Evolutionary conservation across 2,329 filamentous ascomycete genomes (phyloP).

Genomic region (Sporothrix schenckii): DNA sequence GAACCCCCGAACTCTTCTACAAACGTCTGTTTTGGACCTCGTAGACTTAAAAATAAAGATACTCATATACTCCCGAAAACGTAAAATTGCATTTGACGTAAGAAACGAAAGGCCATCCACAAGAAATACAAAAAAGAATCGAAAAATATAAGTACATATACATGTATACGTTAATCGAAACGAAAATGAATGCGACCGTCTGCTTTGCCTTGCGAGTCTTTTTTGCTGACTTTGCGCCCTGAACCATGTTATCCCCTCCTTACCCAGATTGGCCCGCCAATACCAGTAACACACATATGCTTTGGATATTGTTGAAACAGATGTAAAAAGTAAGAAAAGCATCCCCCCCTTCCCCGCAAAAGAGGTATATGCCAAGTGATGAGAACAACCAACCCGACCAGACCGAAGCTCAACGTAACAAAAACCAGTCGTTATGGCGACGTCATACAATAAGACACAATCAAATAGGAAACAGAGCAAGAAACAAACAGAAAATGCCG

Average conservation of each 20-base stretch:
- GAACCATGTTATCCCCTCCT: background rate
- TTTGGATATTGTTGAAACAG: conserved; percentile 20
- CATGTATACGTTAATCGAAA: no score
- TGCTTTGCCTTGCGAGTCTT: background rate
- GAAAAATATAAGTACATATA: background rate
- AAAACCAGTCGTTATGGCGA: conserved; percentile 1
- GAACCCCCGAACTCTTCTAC: no score
- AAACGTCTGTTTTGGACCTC: no score
- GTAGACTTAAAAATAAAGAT: no score
- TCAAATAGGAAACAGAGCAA: background rate
- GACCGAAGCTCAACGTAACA: background rate
- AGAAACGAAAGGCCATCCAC: background rate
- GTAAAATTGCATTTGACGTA: background rate
- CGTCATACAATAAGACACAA: conserved; percentile 17
- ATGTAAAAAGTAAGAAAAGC: background rate
- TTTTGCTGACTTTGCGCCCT: background rate
- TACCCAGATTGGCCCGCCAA: conserved; percentile 13
- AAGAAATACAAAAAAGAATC: conserved; percentile 24
- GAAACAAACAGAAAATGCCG: background rate
- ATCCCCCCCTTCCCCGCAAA: conserved; percentile 4
- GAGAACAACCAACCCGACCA: background rate
- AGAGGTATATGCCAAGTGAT: background rate
- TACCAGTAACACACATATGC: conserved; percentile 14
- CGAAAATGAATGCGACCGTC: background rate
- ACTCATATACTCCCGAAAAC: background rate